Evolutionary conservation across 305 asterid species (phyloP).

Genomic region (Fraxinus paxiana): DNA sequence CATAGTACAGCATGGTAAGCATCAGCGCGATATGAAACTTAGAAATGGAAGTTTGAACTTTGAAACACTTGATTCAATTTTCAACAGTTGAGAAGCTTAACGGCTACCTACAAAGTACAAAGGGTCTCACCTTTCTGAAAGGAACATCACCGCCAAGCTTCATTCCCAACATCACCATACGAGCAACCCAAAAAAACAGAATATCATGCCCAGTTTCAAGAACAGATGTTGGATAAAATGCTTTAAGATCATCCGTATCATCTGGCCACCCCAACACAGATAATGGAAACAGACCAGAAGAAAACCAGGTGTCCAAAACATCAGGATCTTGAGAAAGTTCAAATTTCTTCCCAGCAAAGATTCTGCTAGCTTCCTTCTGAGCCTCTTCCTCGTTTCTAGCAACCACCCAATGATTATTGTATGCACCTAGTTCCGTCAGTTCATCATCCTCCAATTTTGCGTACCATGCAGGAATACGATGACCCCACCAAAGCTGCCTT

Average conservation of each 20-base stretch:
- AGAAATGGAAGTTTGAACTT: not conserved
- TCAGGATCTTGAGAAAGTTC: conserved; percentile 81
- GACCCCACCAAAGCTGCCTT: conserved; percentile 99
- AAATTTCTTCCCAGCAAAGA: conserved; percentile 56
- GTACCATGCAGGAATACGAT: conserved; percentile 92
- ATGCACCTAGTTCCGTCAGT: conserved; percentile 64
- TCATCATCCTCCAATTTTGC: conserved; percentile 64
- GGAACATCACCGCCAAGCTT: conserved; percentile 92
- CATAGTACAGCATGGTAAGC: not conserved
- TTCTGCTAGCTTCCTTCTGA: conserved; percentile 48
- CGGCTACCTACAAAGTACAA: not conserved
- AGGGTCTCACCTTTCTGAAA: conserved; percentile 60
- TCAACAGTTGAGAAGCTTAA: not conserved
- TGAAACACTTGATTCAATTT: not conserved
- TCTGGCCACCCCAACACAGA: conserved; percentile 97
- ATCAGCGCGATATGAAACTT: not conserved
- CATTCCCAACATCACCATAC: conserved; percentile 95
- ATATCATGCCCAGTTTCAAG: conserved; percentile 96
- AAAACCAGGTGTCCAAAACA: conserved; percentile 95
- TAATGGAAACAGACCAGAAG: conserved; percentile 85
- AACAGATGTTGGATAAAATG: conserved; percentile 84
- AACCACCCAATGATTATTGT: conserved; percentile 72
- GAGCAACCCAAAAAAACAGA: conserved; percentile 96
- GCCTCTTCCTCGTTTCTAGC: conserved; percentile 75
- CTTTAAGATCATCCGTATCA: conserved; percentile 63